phyloP scores from a whole-genome alignment of 2,329 filamentous ascomycete genomes.

The Spiromastix sp. region DNA sequence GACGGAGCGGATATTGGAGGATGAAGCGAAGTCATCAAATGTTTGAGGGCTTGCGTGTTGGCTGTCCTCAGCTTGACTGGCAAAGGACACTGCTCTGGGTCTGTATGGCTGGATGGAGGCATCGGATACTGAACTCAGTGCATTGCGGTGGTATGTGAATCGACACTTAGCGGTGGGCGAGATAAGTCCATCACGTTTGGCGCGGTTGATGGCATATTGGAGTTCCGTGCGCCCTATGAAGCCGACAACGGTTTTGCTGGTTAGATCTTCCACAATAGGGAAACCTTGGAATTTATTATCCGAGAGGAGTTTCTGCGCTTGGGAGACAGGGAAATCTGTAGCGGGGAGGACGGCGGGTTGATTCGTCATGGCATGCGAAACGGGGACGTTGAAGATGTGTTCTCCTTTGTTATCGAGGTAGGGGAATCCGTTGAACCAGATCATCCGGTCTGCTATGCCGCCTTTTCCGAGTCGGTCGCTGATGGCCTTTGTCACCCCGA shows the following conservation, averaged over 20 bases:
- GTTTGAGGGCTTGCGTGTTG: constrained; percentile 31
- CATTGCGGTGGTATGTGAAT: constrained; percentile 48
- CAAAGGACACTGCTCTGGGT: neutral
- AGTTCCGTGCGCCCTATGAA: constrained; percentile 91
- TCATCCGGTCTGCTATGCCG: constrained; percentile 95
- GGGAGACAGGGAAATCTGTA: constrained; percentile 61
- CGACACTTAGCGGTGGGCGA: constrained; percentile 59
- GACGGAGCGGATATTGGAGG: constrained; percentile 47
- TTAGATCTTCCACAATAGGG: constrained; percentile 70
- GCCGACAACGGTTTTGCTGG: constrained; percentile 64
- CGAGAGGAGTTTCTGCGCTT: constrained; percentile 64
- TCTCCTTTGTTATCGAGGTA: constrained; percentile 97
- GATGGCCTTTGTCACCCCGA: constrained; percentile 90
- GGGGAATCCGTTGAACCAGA: constrained; percentile 95
- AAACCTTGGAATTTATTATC: constrained; percentile 86
- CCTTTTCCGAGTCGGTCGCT: constrained; percentile 87
- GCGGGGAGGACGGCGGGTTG: constrained; percentile 65
- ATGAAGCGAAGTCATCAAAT: constrained; percentile 50
- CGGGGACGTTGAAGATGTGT: constrained; percentile 89
- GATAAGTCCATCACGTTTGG: constrained; percentile 58
- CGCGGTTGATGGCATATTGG: constrained; percentile 76
- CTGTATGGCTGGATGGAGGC: neutral
- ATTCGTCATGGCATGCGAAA: constrained; percentile 79
- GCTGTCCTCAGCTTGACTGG: neutral
- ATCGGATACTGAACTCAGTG: neutral